Percentiles rank a stretch among this genome's conserved stretches.
Conservation (phyloP, 345 rosid genomes). For the Brassica juncea region DNA sequence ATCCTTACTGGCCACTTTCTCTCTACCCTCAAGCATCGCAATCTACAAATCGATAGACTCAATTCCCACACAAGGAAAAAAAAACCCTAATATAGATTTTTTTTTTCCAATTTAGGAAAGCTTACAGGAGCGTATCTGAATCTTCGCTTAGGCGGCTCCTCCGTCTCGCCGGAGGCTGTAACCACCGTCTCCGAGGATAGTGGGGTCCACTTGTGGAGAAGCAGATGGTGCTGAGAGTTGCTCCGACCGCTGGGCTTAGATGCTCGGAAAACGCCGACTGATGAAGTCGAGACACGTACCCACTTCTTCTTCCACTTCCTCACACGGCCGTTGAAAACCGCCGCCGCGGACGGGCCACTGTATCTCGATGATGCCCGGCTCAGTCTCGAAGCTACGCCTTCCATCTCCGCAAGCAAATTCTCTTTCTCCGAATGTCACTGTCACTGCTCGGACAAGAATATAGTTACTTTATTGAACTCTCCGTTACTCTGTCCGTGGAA, state of each 20-base stretch:
- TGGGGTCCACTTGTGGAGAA: slow-evolving; percentile 95
- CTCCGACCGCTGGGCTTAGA: slow-evolving; percentile 52
- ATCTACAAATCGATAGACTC: slow-evolving; percentile 43
- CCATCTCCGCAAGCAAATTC: slow-evolving; percentile 46
- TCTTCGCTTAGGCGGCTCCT: slow-evolving; percentile 70
- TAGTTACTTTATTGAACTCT: slow-evolving; percentile 16
- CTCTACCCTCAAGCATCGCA: slow-evolving; percentile 66
- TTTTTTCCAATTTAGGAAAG: neutral
- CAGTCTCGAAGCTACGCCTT: slow-evolving; percentile 81
- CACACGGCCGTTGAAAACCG: slow-evolving; percentile 85
- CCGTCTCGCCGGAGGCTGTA: slow-evolving; percentile 46
- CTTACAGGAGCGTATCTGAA: slow-evolving; percentile 91
- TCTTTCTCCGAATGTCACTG: neutral
- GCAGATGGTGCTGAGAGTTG: slow-evolving; percentile 49
- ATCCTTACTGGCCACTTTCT: slow-evolving; percentile 44
- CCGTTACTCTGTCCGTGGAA: neutral
- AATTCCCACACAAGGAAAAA: neutral
- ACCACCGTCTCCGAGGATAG: slow-evolving; percentile 44
- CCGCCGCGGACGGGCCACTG: slow-evolving; percentile 61
- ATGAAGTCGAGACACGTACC: slow-evolving; percentile 71
- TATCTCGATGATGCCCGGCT: slow-evolving; percentile 82
- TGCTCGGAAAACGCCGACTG: slow-evolving; percentile 41
- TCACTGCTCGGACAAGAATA: slow-evolving; percentile 8
- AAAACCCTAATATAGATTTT: slow-evolving; percentile 7
- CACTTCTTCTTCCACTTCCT: slow-evolving; percentile 98